Base-by-base conservation (phyloP, 352 stramenopile genomes). In the Globisporangium canariense region DNA sequence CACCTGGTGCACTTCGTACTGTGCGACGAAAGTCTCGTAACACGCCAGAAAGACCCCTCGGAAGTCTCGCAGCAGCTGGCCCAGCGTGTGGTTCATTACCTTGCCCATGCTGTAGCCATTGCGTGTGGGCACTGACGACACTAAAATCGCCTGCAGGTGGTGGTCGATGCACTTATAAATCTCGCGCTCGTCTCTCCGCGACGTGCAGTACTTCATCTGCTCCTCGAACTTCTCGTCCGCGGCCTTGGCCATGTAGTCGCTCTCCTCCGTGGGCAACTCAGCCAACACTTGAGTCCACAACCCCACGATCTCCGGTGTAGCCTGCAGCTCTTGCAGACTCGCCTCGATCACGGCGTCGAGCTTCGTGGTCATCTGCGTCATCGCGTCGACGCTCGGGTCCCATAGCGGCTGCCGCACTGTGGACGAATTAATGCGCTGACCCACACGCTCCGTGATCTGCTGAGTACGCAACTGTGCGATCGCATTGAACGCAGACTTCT, bases 161-260 rank as follows among this genome's bases (percentile, higher is more conserved):
- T 71, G 64, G 38, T 71, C 62, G 22, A 90, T 74, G 38, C 70
- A 66, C 20, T 55, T 58, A 0, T 74, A 20, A 0, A 68, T 75
- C 52, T 88, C 75, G 0, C 56, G 41, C 40, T 74, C 67, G 6
- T 74, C 70, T 32, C 66, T 70, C 28, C 73, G 70, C 22, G 60
- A 45, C 50, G 16, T 22, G 14, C 47, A 60, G 66, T 88, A 88
- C 71, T 90, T 88, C 60, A 90, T 75, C 47, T 87, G 77, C 63
- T 88, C 75, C n/a, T 64, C 56, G 36, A 90, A 88, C 56, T 73
- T 75, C 41, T 88, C 81, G 52, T 90, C 81, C 3, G 78, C 71
- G n/a, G 73, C 70, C 22, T 73, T 76, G 0, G 77, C 68, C 6
- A 88, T 58, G 49, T 88, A 88, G 53, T 86, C 78, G 0, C 71